A percentile compares a stretch with the other conserved stretches of the same genome.
Evolutionary conservation across 2,329 filamentous ascomycete genomes (phyloP).

Genomic region (Tolypocladium sp.): DNA sequence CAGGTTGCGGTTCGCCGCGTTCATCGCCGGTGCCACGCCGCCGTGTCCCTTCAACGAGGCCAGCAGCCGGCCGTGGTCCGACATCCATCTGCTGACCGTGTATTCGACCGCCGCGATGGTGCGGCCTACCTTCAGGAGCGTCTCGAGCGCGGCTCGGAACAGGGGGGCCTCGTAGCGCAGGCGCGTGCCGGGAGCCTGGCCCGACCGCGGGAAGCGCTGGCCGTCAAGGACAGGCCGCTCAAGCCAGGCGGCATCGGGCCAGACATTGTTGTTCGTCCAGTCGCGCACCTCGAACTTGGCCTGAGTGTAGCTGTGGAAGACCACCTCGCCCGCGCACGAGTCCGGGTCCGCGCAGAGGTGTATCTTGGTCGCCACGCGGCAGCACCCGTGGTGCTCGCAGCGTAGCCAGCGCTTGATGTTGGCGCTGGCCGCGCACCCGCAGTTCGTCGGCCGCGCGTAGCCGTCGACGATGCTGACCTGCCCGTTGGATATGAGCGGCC

Average conservation of each 20-base stretch:
- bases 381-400: conserved; percentile 18
- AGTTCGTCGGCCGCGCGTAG: conserved; percentile 10
- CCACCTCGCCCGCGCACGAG: conserved; percentile 2
- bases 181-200: background rate
- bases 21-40: background rate
- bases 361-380: conserved; percentile 8
- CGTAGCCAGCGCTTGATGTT: conserved; percentile 3
- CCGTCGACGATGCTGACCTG: conserved; percentile 11
- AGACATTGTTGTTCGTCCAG: background rate
- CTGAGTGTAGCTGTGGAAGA: conserved; percentile 12
- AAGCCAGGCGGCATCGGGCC: background rate
- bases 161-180: background rate
- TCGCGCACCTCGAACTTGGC: background rate
- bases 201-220: background rate
- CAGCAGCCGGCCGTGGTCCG: background rate
- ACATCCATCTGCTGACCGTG: background rate
- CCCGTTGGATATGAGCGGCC: conserved; percentile 16
- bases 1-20: background rate
- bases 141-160: background rate
- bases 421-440: conserved; percentile 9
- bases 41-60: no score
- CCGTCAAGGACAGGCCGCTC: background rate
- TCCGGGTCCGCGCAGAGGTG: conserved; percentile 8
- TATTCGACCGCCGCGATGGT: background rate
- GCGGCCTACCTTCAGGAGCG: background rate